Percentiles rank a stretch among this genome's conserved stretches.
phyloP scores from a whole-genome alignment of 1,139 yeast species.

The Yamadazyma dushanensis region DNA sequence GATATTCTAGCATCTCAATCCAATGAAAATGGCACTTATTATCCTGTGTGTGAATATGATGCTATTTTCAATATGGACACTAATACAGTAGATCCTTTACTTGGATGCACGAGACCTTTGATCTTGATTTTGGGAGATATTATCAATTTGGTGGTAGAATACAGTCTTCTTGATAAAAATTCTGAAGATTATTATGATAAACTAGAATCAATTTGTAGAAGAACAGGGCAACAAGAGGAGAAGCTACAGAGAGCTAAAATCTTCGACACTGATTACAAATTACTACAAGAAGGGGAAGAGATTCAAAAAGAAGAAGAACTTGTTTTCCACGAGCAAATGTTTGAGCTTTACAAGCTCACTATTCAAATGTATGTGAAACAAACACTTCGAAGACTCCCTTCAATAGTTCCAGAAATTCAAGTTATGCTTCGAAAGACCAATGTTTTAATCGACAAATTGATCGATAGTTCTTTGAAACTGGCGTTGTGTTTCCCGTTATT shows the following conservation, averaged over 20 bases:
- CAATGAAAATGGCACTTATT: conserved; percentile 26
- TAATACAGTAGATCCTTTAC: conserved; percentile 10
- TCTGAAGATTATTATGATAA: conserved; percentile 3
- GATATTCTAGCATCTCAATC: conserved; percentile 29
- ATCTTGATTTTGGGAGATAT: conserved; percentile 12
- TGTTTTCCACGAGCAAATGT: conserved; percentile 4
- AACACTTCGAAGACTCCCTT: conserved; percentile 7
- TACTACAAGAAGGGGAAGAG: conserved; percentile 7
- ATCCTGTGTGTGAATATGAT: conserved; percentile 20
- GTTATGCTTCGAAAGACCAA: conserved; percentile 3
- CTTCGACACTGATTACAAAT: conserved; percentile 6
- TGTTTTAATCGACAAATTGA: conserved; percentile 2
- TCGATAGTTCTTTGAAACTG: conserved; percentile 7
- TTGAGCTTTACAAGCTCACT: conserved; percentile 3
- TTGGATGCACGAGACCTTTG: conserved; percentile 12
- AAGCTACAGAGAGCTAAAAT: conserved; percentile 7
- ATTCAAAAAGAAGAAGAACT: too few relatives aligned
- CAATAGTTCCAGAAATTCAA: conserved; percentile 11
- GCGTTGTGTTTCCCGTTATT: conserved; percentile 12
- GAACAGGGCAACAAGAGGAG: conserved; percentile 4
- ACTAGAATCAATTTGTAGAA: conserved; percentile 3
- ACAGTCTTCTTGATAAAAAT: conserved; percentile 2
- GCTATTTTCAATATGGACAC: conserved; percentile 5
- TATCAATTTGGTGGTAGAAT: conserved; percentile 11
- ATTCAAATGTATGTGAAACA: conserved; percentile 5